Evolutionary conservation across 2,329 filamentous ascomycete genomes (phyloP), one percentile per base, ranked within the genome.

Genomic region (Amauroascus verrucosus): DNA sequence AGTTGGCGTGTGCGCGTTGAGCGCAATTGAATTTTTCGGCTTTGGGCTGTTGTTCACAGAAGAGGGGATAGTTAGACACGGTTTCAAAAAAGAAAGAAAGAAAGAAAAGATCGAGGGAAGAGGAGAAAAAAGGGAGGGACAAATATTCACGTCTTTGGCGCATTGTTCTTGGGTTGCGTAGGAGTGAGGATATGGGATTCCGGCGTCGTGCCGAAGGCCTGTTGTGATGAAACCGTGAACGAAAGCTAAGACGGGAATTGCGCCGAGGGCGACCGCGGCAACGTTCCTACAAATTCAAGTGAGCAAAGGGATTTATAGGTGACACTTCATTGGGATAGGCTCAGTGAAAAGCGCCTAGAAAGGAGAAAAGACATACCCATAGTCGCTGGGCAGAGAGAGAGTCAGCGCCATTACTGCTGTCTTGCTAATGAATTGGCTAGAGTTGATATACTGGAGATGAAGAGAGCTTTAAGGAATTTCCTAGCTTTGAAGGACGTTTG

Each of bases 1-100:
- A 81, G 67, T 83, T 82, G 62, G 72, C 70, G 70, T 81, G 78
- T 16, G 77, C 74, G 58, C 78, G 72, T 60, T 80, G 77, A 22
- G 77, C 77, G 68, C 73, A 75, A 63, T 76, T 76, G 66, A 76
- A 76, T 53, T 72, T 62, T 54, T 76, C 65, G 28, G 73, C 72
- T 46, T 66, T 67, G 56, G 66, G 59, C 70, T 72, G 57, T 38
- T 26, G n/a, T 5, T 11, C n/a, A 26, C 14, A 28, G 20, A 37
- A 18, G 33, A 3, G 18, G 22, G n/a, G 28, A 7, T 38, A 6
- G 5, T 41, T 24, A 32, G 28, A 18, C 7, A 22, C 28, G 22
- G 24, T 3, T 11, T 6, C 3, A 16, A 13, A 13, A n/a, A 26
- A 18, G 43, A 28, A 1, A 45, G 6, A 26, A 14, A 30, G 11